Conservation (phyloP, 148 eudicot species). For the Rhododendron griersonianum region DNA sequence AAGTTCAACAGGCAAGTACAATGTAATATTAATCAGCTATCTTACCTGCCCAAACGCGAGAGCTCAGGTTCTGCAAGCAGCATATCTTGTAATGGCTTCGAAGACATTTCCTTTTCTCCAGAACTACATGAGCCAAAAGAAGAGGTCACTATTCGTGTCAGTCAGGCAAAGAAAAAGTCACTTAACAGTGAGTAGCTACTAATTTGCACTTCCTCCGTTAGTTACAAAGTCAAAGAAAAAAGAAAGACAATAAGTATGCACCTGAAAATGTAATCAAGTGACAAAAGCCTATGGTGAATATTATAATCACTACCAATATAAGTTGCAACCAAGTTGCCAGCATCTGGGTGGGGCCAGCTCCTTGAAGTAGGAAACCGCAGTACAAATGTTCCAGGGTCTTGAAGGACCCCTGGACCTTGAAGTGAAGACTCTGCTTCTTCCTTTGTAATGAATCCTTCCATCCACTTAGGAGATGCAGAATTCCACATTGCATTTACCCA, state of each 20-base stretch:
- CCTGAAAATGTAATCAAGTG: conserved; percentile 66
- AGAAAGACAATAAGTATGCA: conserved; percentile 15
- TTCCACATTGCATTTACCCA: conserved; percentile 64
- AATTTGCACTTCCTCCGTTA: neutral
- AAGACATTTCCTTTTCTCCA: conserved; percentile 21
- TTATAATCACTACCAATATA: conserved; percentile 71
- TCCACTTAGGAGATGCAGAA: conserved; percentile 63
- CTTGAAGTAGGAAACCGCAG: conserved; percentile 92
- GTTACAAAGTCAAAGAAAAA: neutral
- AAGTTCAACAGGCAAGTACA: neutral
- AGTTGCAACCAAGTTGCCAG: conserved; percentile 82
- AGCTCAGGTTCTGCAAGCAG: conserved; percentile 83
- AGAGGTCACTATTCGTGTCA: neutral
- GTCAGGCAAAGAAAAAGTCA: neutral
- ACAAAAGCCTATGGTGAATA: conserved; percentile 73
- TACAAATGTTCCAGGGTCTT: conserved; percentile 84
- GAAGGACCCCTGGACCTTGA: conserved; percentile 45
- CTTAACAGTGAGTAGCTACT: neutral
- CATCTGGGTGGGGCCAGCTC: conserved; percentile 99
- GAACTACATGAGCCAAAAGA: conserved; percentile 29
- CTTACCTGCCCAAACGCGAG: conserved; percentile 67
- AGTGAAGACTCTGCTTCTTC: conserved; percentile 87
- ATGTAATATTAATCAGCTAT: neutral
- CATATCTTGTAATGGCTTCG: conserved; percentile 61
- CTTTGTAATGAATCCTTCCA: conserved; percentile 83